These are phyloP conservation scores for Fusarium nisikadoi DNA, from an alignment of 2,329 filamentous ascomycete species.

Conservation along the genomic window DNA sequence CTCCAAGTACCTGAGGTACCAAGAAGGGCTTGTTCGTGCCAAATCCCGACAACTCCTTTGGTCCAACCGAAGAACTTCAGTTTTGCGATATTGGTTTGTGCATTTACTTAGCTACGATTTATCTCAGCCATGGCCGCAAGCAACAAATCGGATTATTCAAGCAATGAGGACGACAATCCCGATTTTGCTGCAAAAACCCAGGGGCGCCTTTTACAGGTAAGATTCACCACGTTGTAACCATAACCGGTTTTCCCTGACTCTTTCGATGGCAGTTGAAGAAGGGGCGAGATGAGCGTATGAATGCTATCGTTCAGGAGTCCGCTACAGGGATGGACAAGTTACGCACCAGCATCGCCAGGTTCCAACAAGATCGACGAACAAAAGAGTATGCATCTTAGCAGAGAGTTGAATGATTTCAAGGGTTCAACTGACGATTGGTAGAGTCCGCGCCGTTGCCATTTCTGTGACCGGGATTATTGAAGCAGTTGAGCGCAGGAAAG, in stretches of 20 bases:
- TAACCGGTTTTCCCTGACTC: neutral
- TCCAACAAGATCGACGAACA: constrained; percentile 39
- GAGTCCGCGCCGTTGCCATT: constrained; percentile 26
- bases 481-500: constrained; percentile 37
- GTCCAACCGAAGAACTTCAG: neutral
- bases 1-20: neutral
- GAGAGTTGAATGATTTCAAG: too few species aligned
- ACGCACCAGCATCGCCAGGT: constrained; percentile 32
- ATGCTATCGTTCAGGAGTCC: constrained; percentile 39
- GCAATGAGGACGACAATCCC: constrained; percentile 38
- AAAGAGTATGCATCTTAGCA: constrained; percentile 33
- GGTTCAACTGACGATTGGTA: constrained; percentile 5
- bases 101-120: neutral
- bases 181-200: constrained; percentile 43
- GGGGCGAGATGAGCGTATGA: constrained; percentile 44
- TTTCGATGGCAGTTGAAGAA: constrained; percentile 43
- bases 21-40: neutral
- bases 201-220: constrained; percentile 44
- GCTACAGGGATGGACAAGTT: constrained; percentile 41
- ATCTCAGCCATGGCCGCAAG: constrained; percentile 22
- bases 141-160: constrained; percentile 26
- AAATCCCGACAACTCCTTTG: neutral
- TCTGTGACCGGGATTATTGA: constrained; percentile 35
- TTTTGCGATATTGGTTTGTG: neutral
- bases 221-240: neutral